Conservation (phyloP, 2,329 filamentous ascomycete species). For the Zasmidium citrigriseum region DNA sequence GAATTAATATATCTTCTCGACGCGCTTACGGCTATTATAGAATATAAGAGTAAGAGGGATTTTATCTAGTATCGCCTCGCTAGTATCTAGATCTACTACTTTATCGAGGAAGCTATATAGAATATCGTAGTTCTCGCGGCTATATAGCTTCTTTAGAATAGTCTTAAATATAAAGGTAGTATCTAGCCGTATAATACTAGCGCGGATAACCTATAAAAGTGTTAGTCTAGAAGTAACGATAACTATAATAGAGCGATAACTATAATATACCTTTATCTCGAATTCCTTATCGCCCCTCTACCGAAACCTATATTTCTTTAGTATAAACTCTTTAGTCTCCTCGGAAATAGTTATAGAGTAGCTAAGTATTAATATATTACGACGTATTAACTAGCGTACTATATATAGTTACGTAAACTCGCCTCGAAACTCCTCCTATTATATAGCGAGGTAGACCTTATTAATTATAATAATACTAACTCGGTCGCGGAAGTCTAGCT, state of each 20-base stretch:
- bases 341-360: neutral
- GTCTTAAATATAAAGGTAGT: neutral
- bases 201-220: neutral
- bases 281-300: neutral
- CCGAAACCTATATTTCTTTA: neutral
- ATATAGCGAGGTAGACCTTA: neutral
- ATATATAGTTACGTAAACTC: neutral
- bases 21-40: neutral
- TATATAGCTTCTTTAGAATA: neutral
- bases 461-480: neutral
- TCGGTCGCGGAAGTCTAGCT: neutral
- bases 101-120: neutral
- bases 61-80: neutral
- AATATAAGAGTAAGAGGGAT: neutral
- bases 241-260: neutral
- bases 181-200: neutral
- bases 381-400: neutral
- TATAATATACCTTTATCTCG: neutral
- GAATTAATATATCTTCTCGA: neutral
- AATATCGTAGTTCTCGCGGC: neutral
- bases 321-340: neutral
- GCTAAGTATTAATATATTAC: neutral
- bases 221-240: too few species aligned
- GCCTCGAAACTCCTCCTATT: neutral
- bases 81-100: neutral